These are phyloP conservation scores for Conoideocrella luteorostrata DNA, from an alignment of 2,329 filamentous ascomycete genomes.

Conservation along the genomic window DNA sequence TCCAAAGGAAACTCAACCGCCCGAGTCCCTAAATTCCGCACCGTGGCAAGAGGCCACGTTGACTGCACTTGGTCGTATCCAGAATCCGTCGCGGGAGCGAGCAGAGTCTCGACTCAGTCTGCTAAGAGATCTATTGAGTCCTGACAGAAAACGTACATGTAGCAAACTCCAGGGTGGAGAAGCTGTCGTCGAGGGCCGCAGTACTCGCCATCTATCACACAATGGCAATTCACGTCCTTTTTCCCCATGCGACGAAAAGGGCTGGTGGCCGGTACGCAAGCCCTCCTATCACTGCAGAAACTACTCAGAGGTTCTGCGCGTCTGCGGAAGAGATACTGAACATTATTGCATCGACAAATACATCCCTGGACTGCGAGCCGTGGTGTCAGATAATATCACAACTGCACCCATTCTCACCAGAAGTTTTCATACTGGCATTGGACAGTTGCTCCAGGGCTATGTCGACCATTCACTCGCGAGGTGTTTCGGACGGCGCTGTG, in stretches of 20 bases:
- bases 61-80: slow-evolving; percentile 15
- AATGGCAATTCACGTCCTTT: slow-evolving; percentile 27
- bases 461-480: slow-evolving; percentile 16
- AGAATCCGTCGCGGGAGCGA: slow-evolving; percentile 24
- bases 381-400: slow-evolving; percentile 13
- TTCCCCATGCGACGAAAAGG: slow-evolving; percentile 19
- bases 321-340: slow-evolving; percentile 23
- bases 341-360: slow-evolving; percentile 17
- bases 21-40: slow-evolving; percentile 11
- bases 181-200: slow-evolving; percentile 18
- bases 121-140: no score
- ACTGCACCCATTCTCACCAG: slow-evolving; percentile 19
- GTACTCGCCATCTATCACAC: slow-evolving; percentile 26
- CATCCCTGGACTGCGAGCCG: no score
- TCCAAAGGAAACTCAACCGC: slow-evolving; percentile 13
- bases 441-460: slow-evolving; percentile 26
- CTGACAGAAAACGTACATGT: slow-evolving; percentile 21
- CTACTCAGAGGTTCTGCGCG: slow-evolving; percentile 21
- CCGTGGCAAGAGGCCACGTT: slow-evolving; percentile 18
- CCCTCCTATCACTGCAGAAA: slow-evolving; percentile 16
- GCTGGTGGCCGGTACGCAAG: slow-evolving; percentile 14
- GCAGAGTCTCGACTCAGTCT: no score
- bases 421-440: slow-evolving; percentile 22
- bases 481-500: slow-evolving; percentile 11
- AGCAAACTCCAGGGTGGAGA: slow-evolving; percentile 16